Base-by-base conservation (phyloP, 257 asterid genomes). In the Handroanthus guayacan region DNA sequence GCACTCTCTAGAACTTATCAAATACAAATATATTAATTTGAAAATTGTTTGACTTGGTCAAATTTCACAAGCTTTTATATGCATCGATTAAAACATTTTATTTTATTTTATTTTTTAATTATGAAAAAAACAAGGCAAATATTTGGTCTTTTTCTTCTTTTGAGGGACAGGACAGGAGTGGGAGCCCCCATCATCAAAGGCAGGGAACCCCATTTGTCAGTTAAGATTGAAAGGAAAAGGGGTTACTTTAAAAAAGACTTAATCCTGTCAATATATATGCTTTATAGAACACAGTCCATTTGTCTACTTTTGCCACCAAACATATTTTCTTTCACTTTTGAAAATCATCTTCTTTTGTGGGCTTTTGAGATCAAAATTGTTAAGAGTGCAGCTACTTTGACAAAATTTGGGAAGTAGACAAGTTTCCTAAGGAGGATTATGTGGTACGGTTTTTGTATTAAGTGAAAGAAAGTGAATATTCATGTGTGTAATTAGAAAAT, bases 41-140 rank as follows among this genome's bases (percentile, higher is more conserved):
- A 69, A 36, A 48, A 9, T 55, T 67, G 61, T 70, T 85, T 82
- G 89, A 85, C 84, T 66, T 6, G 82, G 87, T 85, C 89, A 85
- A 82, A 82, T 37, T 8, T 80, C 76, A 75, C 83, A 50, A 76
- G 44, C 81, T 73, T 84, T 76, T 63, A 69, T 76, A 79, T 72
- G 69, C 78, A 81, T 84, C 78, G 82, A 79, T 73, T 44, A 1
- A 48, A 36, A 10, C 80, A 67, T 74, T 47, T 18, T 4, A 3
- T 63, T 16, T 66, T 9, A 37, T 38, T 44, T n/a, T 54, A 34
- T 73, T 51, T 50, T 57, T 58, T 43, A 73, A 39, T 4, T 50
- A 51, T 41, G 79, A 20, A 57, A 79, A 62, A 84, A 77, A 71
- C 77, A 67, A 78, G 85, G 50, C 56, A 67, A 70, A 67, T 78